Evolutionary conservation across 495 filamentous ascomycete species (phyloP).

Genomic region (Penicillium herquei): DNA sequence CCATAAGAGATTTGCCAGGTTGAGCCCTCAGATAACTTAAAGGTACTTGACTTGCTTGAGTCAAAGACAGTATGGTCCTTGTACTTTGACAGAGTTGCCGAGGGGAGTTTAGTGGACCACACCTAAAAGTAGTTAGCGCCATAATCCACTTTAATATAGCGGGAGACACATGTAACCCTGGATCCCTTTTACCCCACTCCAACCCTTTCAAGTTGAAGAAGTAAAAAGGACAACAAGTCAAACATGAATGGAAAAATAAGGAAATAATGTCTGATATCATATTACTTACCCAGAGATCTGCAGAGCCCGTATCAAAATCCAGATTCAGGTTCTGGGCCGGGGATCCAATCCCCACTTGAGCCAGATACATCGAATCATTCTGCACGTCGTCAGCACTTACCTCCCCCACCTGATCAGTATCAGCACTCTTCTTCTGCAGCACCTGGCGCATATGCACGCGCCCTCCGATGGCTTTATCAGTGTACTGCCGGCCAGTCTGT

Average conservation of each 20-base stretch:
- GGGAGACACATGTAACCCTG: too few relatives aligned
- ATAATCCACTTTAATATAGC: too few relatives aligned
- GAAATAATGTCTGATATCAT: not conserved
- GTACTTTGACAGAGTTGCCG: constrained; percentile 30
- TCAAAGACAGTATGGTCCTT: constrained; percentile 55
- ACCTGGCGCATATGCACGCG: constrained; percentile 39
- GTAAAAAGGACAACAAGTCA: too few relatives aligned
- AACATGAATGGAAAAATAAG: too few relatives aligned
- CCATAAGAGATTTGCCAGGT: constrained; percentile 74
- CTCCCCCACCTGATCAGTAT: constrained; percentile 45
- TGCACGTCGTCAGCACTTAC: constrained; percentile 72
- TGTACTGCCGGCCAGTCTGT: constrained; percentile 45
- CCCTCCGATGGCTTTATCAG: constrained; percentile 44
- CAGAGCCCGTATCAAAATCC: constrained; percentile 76
- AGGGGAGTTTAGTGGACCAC: constrained; percentile 58
- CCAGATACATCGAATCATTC: constrained; percentile 71
- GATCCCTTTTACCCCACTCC: too few relatives aligned
- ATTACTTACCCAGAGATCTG: constrained; percentile 70
- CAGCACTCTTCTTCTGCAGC: constrained; percentile 50
- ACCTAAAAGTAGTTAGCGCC: constrained; percentile 38
- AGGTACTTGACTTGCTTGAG: constrained; percentile 59
- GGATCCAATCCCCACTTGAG: constrained; percentile 64
- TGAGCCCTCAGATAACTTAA: constrained; percentile 45
- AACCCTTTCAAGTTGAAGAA: too few relatives aligned
- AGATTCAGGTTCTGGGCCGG: constrained; percentile 64